Base-by-base conservation (phyloP, 208 protist species). In the Wallacemonas sp. region DNA sequence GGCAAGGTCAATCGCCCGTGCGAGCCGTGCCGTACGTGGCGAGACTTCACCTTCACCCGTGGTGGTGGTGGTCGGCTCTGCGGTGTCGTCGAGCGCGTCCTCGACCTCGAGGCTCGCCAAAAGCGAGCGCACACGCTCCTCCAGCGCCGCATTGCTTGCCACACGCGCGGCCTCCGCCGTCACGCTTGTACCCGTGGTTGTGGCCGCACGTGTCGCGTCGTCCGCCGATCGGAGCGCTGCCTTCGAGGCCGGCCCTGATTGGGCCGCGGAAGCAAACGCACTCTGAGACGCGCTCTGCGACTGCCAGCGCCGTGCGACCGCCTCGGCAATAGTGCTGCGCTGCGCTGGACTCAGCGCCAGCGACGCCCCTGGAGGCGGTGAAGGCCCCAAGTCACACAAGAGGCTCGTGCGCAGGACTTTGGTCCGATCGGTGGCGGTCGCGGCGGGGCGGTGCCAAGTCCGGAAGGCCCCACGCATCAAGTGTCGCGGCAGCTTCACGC, bases 401-500 rank as follows among this genome's bases (percentile, higher is more conserved):
- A 81, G 61, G 57, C 70, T 81, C 59, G 61, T 63, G 22, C 66
- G 70, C 31, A 73, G 63, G 16, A 81, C 48, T 36, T 48, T 61
- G 29, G 16, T 67, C 10, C 28, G n/a, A 5, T 10, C 26, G 23
- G 12, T 14, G 25, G 42, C 23, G 12, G 26, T 41, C 11, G n/a
- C 36, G 22, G 31, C 44, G 4, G 66, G 28, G 45, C 55, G 66
- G 31, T 65, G 50, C 66, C 57, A 65, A 14, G 39, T 7, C 11
- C 36, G 57, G 29, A 64, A 49, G 7, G 57, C 57, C 10, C 39
- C 57, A 7, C 42, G 57, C 57, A 46, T 32, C 10, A 38, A 14
- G 3, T 26, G 23, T 5, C 57, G 57, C 8, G 44, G 38, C 63
- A 48, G 48, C 48, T 45, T 68, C 41, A 28, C 38, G 20, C 49